phyloP scores from a whole-genome alignment of 805 yeast species.

The Cyberlindnera americana region DNA sequence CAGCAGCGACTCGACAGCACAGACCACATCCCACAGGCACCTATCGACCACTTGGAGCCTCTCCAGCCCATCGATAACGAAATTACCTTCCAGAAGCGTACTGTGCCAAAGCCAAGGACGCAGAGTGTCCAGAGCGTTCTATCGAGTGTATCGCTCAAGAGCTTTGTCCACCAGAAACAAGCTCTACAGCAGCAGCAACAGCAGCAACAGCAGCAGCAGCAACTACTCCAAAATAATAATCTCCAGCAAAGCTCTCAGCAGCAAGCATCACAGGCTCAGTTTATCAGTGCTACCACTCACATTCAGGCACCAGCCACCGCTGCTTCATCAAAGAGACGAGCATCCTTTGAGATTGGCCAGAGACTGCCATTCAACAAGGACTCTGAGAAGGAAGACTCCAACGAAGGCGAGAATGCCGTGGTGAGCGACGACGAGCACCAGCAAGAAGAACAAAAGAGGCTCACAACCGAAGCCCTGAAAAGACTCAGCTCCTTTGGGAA shows the following conservation, averaged over 20 bases:
- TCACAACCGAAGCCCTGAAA: constrained; percentile 39
- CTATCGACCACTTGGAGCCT: constrained; percentile 31
- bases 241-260: constrained; percentile 1
- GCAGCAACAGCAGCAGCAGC: constrained; percentile 4
- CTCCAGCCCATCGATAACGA: constrained; percentile 26
- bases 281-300: constrained; percentile 32
- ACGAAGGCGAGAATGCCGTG: constrained; percentile 21
- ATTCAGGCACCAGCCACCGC: constrained; percentile 41
- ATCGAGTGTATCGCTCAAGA: constrained; percentile 58
- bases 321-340: constrained; percentile 32
- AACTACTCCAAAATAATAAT: constrained; percentile 3
- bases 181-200: constrained; percentile 2
- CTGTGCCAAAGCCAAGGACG: constrained; percentile 46
- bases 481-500: constrained; percentile 31
- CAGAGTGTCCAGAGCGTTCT: constrained; percentile 40
- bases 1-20: constrained; percentile 4
- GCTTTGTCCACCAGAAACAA: constrained; percentile 39
- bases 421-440: constrained; percentile 23
- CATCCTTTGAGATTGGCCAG: constrained; percentile 30
- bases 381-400: constrained; percentile 10
- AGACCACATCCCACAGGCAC: constrained; percentile 6
- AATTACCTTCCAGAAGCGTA: constrained; percentile 61
- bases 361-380: constrained; percentile 35
- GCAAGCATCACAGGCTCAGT: constrained; percentile 20
- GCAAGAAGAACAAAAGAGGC: constrained; percentile 29